Conservation (phyloP, 768 basidiomycete genomes). For the Leccinum subgranulosum region DNA sequence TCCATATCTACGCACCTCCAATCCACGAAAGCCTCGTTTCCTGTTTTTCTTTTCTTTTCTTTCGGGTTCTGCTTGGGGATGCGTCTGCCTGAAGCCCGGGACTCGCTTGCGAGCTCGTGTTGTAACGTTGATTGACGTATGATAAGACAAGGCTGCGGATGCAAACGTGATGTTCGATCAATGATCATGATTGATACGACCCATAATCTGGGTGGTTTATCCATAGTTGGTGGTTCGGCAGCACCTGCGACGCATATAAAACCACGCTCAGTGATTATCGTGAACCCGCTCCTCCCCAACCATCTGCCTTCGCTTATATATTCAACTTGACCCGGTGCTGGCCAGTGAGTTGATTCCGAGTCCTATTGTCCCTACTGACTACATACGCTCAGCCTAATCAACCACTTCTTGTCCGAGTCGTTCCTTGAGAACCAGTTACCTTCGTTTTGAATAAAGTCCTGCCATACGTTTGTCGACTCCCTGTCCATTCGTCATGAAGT, state of each 20-base stretch:
- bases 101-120: no score
- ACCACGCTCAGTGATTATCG: not conserved
- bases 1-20: slow-evolving; percentile 41
- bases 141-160: not conserved
- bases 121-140: not conserved
- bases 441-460: not conserved
- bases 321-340: not conserved
- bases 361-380: not conserved
- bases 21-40: slow-evolving; percentile 53
- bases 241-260: not conserved
- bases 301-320: not conserved
- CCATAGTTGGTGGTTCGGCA: not conserved
- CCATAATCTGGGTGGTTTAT: not conserved
- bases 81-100: no score
- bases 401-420: not conserved
- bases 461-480: no score
- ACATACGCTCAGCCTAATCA: not conserved
- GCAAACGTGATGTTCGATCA: not conserved
- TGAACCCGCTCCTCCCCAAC: not conserved
- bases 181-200: not conserved
- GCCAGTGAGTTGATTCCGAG: not conserved
- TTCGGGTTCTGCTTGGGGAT: no score
- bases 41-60: no score
- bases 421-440: not conserved
- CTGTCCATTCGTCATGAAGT: not conserved